phyloP scores from a whole-genome alignment of 805 yeast species.

The Saccharomycopsis capsularis region DNA sequence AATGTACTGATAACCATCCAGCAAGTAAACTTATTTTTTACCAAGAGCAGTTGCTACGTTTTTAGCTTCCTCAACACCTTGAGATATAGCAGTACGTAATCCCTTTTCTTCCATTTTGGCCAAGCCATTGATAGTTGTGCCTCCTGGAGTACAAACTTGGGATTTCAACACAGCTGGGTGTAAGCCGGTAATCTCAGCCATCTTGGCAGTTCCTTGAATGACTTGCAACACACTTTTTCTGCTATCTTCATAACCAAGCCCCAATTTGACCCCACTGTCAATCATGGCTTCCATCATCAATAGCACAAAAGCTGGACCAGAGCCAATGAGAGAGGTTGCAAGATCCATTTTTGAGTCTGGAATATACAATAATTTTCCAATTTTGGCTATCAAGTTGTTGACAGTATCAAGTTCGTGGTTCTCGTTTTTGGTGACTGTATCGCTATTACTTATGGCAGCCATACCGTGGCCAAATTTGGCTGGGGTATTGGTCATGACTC shows the following conservation, averaged over 20 bases:
- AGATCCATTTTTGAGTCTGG: conserved; percentile 96
- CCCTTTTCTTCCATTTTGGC: conserved; percentile 88
- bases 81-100: conserved; percentile 77
- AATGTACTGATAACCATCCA: background rate
- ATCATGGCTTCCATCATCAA: conserved; percentile 84
- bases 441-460: conserved; percentile 80
- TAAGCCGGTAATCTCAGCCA: conserved; percentile 73
- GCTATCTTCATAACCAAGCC: conserved; percentile 80
- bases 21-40: conserved; percentile 33
- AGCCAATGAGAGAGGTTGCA: conserved; percentile 90
- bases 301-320: conserved; percentile 93
- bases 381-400: conserved; percentile 46
- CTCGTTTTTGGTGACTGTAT: conserved; percentile 38
- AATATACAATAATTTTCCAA: conserved; percentile 55
- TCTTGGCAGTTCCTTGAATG: conserved; percentile 86
- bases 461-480: conserved; percentile 89
- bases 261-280: conserved; percentile 94
- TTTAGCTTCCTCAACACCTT: conserved; percentile 92
- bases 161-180: conserved; percentile 88
- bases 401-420: conserved; percentile 32
- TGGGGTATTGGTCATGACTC: conserved; percentile 99
- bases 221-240: conserved; percentile 87
- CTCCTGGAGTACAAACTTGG: conserved; percentile 94
- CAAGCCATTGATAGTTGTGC: conserved; percentile 94
- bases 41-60: conserved; percentile 58